Base-by-base conservation (phyloP, 352 stramenopile species). In the Globisporangium paroecandrum region DNA sequence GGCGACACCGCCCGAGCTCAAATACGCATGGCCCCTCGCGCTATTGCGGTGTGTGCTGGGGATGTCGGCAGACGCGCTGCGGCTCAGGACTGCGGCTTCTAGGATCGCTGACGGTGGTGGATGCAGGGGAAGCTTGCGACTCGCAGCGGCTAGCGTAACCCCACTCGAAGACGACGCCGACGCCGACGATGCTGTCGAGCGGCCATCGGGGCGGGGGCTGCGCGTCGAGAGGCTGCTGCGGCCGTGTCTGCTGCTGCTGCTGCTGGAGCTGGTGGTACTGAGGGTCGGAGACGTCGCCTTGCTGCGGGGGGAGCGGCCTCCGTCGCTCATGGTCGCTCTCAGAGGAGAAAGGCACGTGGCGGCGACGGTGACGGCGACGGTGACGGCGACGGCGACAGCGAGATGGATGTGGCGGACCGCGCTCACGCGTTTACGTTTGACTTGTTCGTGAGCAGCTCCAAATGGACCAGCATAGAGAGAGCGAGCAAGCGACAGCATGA, bases 11-110 rank as follows among this genome's bases (percentile, higher is more conserved):
- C 58, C 65, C 22, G 64, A 66, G 58, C 69, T 70, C 38, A 69
- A 55, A 29, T 67, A 73, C 18, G 70, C 69, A 29, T 78, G 72
- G 6, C 69, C 68, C 24, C 71, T 73, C 24, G 73, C 73, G 54
- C 75, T 84, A 22, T 78, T 68, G 41, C 67, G 75, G 4, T 70
- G 65, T 24, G 61, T 69, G 57, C 58, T 62, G 3, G 62, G 54
- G 70, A 71, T 24, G 55, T 81, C 76, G 0, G 70, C 76, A 1
- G 77, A 84, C 20, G 72, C 69, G 20, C 72, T 83, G 70, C 76
- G 76, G 18, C 74, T 58, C 6, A 87, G 62, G 10, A 64, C 25
- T 38, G 70, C 68, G 24, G 71, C 68, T 54, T 83, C 77, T 58
- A 70, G 72, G 34, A 77, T 69, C 8, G 36, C 5, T 34, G 43